These are phyloP conservation scores for Oryza rufipogon DNA, from an alignment of 176 grass and related monocot species.

Conservation along the genomic window DNA sequence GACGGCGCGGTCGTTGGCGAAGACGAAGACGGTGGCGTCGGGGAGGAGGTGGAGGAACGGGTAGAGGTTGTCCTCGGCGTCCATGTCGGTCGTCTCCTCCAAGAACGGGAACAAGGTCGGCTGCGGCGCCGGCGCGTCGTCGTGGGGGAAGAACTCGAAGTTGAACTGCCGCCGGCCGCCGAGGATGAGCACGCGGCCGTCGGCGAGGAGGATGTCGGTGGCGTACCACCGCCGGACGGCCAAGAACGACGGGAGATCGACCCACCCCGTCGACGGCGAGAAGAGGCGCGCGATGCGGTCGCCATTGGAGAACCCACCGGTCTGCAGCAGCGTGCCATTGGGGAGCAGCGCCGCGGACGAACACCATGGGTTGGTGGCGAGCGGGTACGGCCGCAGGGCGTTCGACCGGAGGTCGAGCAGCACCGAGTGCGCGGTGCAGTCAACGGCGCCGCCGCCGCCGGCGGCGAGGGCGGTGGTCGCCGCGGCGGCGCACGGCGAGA, in stretches of 20 bases:
- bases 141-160: slow-evolving; percentile 74
- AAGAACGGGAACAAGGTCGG: slow-evolving; percentile 69
- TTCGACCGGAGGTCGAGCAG: slow-evolving; percentile 53
- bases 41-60: slow-evolving; percentile 93
- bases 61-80: slow-evolving; percentile 87
- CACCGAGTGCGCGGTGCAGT: slow-evolving; percentile 84
- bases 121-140: background rate
- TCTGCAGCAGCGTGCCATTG: slow-evolving; percentile 82
- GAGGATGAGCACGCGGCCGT: slow-evolving; percentile 70
- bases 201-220: slow-evolving; percentile 66
- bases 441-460: background rate
- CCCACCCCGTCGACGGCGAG: slow-evolving; percentile 61
- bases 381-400: slow-evolving; percentile 53
- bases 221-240: slow-evolving; percentile 69
- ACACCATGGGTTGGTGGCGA: slow-evolving; percentile 84
- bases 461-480: background rate
- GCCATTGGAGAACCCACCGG: slow-evolving; percentile 75
- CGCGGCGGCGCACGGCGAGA: slow-evolving; percentile 19
- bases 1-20: slow-evolving; percentile 74
- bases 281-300: slow-evolving; percentile 73
- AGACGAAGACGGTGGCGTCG: slow-evolving; percentile 75
- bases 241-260: slow-evolving; percentile 49
- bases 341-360: slow-evolving; percentile 77
- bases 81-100: slow-evolving; percentile 64
- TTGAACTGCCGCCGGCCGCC: slow-evolving; percentile 75